Evolutionary conservation across 768 basidiomycete genomes (phyloP), one percentile per base, ranked within the genome.

Genomic region (Boletus rufocinnamomeus): DNA sequence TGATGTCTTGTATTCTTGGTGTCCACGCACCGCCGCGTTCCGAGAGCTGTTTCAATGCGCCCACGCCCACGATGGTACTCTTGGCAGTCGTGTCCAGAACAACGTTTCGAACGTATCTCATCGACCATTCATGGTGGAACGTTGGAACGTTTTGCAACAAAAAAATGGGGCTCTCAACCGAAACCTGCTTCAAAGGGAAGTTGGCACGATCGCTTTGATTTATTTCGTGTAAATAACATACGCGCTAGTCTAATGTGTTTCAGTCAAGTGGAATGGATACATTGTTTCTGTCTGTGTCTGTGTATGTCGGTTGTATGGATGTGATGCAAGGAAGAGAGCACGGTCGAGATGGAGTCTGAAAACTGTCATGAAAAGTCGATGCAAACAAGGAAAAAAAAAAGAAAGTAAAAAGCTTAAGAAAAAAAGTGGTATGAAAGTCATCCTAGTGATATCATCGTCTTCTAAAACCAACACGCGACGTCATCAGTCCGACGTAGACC

Each of bases 401-500:
- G 3, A 4, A 41, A 40, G 13, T 6, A 4, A 10, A 13, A 13
- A n/a, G 7, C n/a, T n/a, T n/a, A 13, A n/a, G 6, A 3, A 25
- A 38, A n/a, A n/a, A 27, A 3, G 19, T 40, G 13, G 27, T 10
- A 52, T 40, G 14, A 41, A 40, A 40, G 21, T 16, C 50, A 34
- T 37, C 17, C 7, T 7, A 7, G 46, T 10, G 44, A 21, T 30
- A 49, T 49, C 14, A 27, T 51, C n/a, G 8, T 32, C 25, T 5
- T 14, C 17, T 48, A 48, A 37, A 16, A 45, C 16, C 25, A 21
- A 28, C 41, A 21, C 8, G 13, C 13, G 28, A 10, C 23, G 14
- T 11, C 4, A n/a, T 63, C 56, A 71, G 21, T 61, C 65, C 48
- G 59, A 66, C 32, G 50, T 19, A 5, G 59, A 54, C 27, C 56